phyloP scores from a whole-genome alignment of 73 alveolate genomes.

The Uronychia setigera region DNA sequence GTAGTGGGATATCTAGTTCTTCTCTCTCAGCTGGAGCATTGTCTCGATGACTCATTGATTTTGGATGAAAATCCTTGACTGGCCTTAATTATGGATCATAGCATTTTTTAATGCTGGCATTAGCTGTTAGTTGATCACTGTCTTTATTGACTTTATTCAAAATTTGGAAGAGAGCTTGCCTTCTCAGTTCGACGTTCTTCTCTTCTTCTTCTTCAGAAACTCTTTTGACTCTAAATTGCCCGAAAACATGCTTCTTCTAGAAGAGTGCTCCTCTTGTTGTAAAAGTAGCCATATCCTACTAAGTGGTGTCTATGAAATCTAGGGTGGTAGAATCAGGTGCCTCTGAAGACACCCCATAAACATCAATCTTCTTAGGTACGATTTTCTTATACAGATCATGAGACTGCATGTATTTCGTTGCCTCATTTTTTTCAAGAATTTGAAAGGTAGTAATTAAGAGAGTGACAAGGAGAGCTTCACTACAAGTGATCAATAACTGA shows the following conservation, averaged over 20 bases:
- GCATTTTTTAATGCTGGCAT: slow-evolving; percentile 14
- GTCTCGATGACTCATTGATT: background rate
- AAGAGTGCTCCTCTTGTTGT: too few species aligned
- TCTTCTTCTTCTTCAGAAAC: slow-evolving; percentile 10
- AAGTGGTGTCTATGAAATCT: background rate
- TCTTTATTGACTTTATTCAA: slow-evolving; percentile 8
- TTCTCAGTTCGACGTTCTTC: slow-evolving; percentile 19
- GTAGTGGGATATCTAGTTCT: background rate
- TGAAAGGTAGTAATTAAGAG: slow-evolving; percentile 11
- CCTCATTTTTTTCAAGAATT: slow-evolving; percentile 6
- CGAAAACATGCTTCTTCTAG: background rate
- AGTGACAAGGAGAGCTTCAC: slow-evolving; percentile 33
- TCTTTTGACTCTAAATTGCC: background rate
- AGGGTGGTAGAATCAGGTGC: background rate
- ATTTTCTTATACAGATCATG: background rate
- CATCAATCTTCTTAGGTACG: background rate
- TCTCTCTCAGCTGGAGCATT: background rate
- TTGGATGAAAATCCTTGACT: slow-evolving; percentile 11
- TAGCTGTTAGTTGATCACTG: background rate
- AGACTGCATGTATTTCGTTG: background rate
- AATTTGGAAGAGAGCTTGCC: slow-evolving; percentile 20
- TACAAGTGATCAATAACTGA: slow-evolving; percentile 38
- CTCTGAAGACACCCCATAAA: background rate
- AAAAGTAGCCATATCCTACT: background rate
- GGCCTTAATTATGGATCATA: too few species aligned